phyloP scores from a whole-genome alignment of 2,329 filamentous ascomycete species.

The Aspergillus unguis region DNA sequence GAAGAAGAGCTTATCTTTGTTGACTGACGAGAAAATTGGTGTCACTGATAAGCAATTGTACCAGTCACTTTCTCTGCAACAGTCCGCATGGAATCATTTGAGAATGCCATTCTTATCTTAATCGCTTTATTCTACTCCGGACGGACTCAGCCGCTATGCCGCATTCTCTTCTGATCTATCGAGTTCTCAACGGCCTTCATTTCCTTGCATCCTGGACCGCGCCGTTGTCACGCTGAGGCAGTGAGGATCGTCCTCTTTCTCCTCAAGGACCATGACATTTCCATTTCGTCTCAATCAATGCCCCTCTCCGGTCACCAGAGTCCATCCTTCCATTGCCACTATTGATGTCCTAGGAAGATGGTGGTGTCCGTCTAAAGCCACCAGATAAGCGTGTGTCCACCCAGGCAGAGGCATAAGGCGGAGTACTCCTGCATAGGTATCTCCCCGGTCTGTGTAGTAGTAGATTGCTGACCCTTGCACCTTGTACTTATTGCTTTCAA shows the following conservation, averaged over 20 bases:
- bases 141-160: neutral
- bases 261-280: neutral
- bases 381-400: conserved; percentile 4
- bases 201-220: neutral
- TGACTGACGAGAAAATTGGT: too few relatives aligned
- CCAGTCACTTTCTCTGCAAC: too few relatives aligned
- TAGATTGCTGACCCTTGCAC: neutral
- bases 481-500: conserved; percentile 3
- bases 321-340: conserved; percentile 1
- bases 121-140: too few relatives aligned
- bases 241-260: neutral
- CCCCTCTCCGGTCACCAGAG: neutral
- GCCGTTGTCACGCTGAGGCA: neutral
- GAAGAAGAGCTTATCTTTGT: too few relatives aligned
- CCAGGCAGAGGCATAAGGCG: neutral
- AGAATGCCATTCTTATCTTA: too few relatives aligned
- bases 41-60: too few relatives aligned
- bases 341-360: conserved; percentile 4
- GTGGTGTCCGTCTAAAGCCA: neutral
- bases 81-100: too few relatives aligned
- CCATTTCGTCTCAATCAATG: neutral
- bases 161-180: conserved; percentile 7
- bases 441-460: neutral
- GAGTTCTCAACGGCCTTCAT: neutral
- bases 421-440: neutral